Base-by-base conservation (phyloP, 257 asterid genomes). In the Primulina tabacum region DNA sequence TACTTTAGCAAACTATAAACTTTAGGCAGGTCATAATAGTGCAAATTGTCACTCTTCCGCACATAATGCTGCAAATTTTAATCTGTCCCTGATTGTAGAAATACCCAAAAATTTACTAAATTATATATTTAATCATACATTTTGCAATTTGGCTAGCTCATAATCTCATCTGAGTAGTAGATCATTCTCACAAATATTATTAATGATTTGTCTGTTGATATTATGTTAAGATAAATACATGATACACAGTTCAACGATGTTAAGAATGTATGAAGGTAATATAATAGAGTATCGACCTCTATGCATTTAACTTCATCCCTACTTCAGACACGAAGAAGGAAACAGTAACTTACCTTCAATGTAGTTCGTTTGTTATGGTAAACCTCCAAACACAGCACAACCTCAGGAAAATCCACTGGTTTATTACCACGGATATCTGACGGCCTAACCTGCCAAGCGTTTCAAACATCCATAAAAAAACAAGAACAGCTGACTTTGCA, bases 371-470 rank as follows among this genome's bases (percentile, higher is more conserved):
- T 82, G 84, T 75, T 85, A 70, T 90, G 96, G 80, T 90, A 93
- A 77, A 93, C 95, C 85, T 93, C 98, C 62, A 90, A 66, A 69
- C 82, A 74, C 60, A 93, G 84, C 70, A 86, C 69, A 62, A 81
- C 83, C 79, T 88, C 97, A 9, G 96, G 97, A 83, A 72, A 93
- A 33, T 79, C 83, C 77, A 90, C 80, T 6, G 89, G 82, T 29
- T 87, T 72, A 64, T 78, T 71, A 78, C 72, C 84, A 70, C 28
- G 26, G 40, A 82, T 35, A 69, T 75, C 81, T 8, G 87, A 81
- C 65, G 88, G 70, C 78, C 74, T 87, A 68, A 84, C 96, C 92
- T 87, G 86, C 75, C 52, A 80, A 62, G 68, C 59, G 62, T 43
- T 69, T 53, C 57, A 56, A 64, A 52, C 62, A n/a, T 12, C 40